These are phyloP conservation scores for Fusarium concolor DNA, from an alignment of 2,329 filamentous ascomycete genomes.

Conservation along the genomic window DNA sequence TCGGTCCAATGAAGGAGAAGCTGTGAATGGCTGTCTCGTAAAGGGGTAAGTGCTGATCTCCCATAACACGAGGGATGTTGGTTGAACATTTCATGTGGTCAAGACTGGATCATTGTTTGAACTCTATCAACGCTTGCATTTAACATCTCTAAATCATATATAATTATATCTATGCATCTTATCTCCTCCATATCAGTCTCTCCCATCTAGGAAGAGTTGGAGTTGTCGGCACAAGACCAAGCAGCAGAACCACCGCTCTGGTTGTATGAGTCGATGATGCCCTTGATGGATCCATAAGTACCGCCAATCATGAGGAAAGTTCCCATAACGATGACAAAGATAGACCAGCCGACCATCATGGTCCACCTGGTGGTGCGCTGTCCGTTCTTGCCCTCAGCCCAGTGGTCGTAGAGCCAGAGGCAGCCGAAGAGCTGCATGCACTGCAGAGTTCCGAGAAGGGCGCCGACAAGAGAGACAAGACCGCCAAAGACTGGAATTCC, in stretches of 20 bases:
- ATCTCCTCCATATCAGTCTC: not conserved
- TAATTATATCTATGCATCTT: not conserved
- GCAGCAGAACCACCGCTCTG: slow-evolving; percentile 52
- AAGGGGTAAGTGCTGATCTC: not conserved
- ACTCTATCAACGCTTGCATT: slow-evolving; percentile 27
- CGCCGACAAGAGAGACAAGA: slow-evolving; percentile 48
- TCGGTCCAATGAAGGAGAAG: not conserved
- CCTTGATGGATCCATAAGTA: slow-evolving; percentile 58
- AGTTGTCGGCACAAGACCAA: slow-evolving; percentile 60
- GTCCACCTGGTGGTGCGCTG: slow-evolving; percentile 29
- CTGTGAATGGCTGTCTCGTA: not conserved
- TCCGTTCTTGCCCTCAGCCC: slow-evolving; percentile 37
- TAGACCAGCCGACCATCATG: slow-evolving; percentile 27
- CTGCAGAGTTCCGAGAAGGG: slow-evolving; percentile 48
- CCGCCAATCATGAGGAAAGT: slow-evolving; percentile 58
- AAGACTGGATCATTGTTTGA: not conserved
- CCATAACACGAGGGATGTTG: not conserved
- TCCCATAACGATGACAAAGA: slow-evolving; percentile 33
- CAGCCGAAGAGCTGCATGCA: slow-evolving; percentile 48
- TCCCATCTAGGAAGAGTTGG: slow-evolving; percentile 42
- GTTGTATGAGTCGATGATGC: slow-evolving; percentile 50
- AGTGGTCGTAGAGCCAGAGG: slow-evolving; percentile 49
- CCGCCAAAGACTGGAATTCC: slow-evolving; percentile 45
- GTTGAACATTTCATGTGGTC: not conserved
- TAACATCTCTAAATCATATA: slow-evolving; percentile 20